phyloP scores from a whole-genome alignment of 2,329 filamentous ascomycete species.

The Cladosporium cucumerinum region DNA sequence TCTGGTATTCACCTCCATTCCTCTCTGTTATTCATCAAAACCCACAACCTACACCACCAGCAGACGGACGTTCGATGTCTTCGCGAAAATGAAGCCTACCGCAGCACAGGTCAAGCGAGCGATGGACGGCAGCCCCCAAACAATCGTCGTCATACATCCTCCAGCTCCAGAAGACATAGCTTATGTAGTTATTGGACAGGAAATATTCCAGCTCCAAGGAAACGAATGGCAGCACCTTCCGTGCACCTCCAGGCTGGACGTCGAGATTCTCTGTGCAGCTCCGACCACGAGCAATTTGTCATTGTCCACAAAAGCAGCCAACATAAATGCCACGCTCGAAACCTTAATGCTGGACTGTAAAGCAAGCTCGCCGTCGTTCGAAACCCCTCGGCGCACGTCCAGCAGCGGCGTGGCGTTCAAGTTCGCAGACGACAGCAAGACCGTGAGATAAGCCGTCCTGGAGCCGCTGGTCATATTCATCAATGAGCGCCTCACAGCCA shows the following conservation, averaged over 20 bases:
- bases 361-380: not conserved
- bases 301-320: not conserved
- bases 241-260: not conserved
- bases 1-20: not conserved
- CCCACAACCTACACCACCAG: not conserved
- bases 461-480: constrained; percentile 14
- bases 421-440: not conserved
- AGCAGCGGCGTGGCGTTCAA: not conserved
- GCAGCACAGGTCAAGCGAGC: not conserved
- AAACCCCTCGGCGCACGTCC: not conserved
- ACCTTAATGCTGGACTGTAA: not conserved
- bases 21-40: not conserved
- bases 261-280: not conserved
- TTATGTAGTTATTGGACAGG: not conserved
- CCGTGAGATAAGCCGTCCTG: constrained; percentile 4
- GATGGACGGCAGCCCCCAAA: not conserved
- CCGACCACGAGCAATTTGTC: not conserved
- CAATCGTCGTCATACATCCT: not conserved
- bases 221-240: not conserved
- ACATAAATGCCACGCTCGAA: not conserved
- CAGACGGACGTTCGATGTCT: not conserved
- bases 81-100: not conserved
- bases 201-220: not conserved
- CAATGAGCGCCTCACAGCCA: constrained; percentile 2
- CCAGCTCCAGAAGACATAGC: not conserved